Base-by-base conservation (phyloP, 495 filamentous ascomycete genomes). In the Xylaria acuta region DNA sequence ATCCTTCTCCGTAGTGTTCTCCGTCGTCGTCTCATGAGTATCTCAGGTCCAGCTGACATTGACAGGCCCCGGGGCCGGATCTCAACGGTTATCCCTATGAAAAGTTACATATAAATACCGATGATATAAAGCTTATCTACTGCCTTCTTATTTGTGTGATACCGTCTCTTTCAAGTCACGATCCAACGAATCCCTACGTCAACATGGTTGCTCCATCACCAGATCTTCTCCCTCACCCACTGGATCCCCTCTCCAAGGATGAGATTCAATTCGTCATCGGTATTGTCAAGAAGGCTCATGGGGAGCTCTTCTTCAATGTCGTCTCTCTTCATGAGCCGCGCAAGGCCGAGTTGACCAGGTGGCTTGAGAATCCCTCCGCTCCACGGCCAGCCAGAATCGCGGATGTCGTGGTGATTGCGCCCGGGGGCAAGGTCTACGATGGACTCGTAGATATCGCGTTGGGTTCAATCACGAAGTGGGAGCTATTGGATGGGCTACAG, bases 311-410 rank as follows among this genome's bases (percentile, higher is more conserved):
- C 78, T 97, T 94, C 88, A 97, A 98, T 84, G 93, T 94, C 5
- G 90, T 97, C 66, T 91, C 93, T n/a, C 83, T 97, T 12, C 92
- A 88, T 62, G 95, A 97, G 84, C 95, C 95, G 20, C 90, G 90
- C 74, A 97, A 97, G 86, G 89, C 86, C 38, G 90, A 95, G 77
- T 97, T 97, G 93, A 84, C 90, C 76, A 88, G 88, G 64, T 98
- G 94, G 94, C 79, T 97, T 2, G 88, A 84, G 43, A 84, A 90
- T 67, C 88, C 92, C 16, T 86, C 82, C 16, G 82, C 83, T 0
- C 86, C 90, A 14, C 87, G 92, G 11, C 95, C 95, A 32, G 80
- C 85, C 30, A 87, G 95, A 74, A 82, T 92, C 22, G 95, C 94
- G 2, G 95, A 98, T 80, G 86, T 97, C 1, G 93, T 97, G 34